A percentile compares a stretch with the other conserved stretches of the same genome.
Conservation (phyloP, 345 rosid species). For the Hypericum perforatum region DNA sequence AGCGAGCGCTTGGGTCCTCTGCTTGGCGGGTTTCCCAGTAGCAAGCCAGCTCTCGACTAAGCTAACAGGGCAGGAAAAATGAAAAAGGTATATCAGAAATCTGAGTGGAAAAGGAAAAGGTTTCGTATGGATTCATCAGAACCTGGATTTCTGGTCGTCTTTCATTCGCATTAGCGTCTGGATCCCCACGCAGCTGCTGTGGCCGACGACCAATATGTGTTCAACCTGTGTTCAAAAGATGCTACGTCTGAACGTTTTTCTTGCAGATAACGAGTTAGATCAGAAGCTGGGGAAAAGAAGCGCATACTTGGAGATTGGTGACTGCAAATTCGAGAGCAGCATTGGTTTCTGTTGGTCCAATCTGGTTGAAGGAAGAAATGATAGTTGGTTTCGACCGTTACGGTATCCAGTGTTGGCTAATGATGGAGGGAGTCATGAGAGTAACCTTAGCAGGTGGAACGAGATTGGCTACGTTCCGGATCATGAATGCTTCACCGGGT, state of each 20-base stretch:
- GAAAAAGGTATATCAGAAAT: conserved; percentile 2
- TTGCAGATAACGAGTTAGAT: not conserved
- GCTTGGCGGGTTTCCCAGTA: conserved; percentile 14
- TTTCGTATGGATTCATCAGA: not conserved
- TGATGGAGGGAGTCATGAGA: not conserved
- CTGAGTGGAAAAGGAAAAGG: not conserved
- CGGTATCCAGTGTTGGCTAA: not conserved
- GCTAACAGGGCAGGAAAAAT: conserved; percentile 7
- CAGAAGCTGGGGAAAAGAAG: not conserved
- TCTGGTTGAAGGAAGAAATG: conserved; percentile 5
- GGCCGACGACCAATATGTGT: conserved; percentile 21
- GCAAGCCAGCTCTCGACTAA: conserved; percentile 19
- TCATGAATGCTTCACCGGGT: conserved; percentile 26
- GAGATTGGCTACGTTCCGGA: conserved; percentile 21
- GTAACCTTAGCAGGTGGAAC: conserved; percentile 20
- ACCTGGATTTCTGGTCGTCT: conserved; percentile 16
- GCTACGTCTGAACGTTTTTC: not conserved
- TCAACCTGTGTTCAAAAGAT: conserved; percentile 16
- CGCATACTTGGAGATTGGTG: conserved; percentile 18
- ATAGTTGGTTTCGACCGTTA: not conserved
- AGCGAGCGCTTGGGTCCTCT: conserved; percentile 13
- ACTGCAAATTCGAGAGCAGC: conserved; percentile 27
- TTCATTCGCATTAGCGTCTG: conserved; percentile 22
- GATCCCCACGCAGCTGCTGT: conserved; percentile 26
- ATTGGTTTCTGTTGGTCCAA: conserved; percentile 24